Evolutionary conservation across 345 rosid genomes (phyloP).

Genomic region (Lenwebbia sp.): DNA sequence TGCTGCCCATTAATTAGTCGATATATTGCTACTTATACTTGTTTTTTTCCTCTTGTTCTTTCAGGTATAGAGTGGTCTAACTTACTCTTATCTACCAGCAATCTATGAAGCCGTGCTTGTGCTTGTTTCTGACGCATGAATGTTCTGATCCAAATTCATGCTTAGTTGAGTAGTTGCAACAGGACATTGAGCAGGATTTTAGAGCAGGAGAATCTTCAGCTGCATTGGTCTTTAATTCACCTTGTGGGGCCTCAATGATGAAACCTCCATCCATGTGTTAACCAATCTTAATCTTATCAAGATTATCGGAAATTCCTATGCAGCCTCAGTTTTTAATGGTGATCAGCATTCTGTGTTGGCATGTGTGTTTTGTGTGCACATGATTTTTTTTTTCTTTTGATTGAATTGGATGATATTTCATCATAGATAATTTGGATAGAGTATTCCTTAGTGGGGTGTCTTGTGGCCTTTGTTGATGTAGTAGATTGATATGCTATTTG

Average conservation of each 20-base stretch:
- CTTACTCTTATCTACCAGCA: constrained; percentile 22
- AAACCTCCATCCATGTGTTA: constrained; percentile 24
- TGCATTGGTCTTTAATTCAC: constrained; percentile 1
- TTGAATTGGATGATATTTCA: background rate
- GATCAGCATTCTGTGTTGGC: background rate
- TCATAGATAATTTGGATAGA: background rate
- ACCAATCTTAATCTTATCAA: constrained; percentile 17
- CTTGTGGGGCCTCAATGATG: constrained; percentile 39
- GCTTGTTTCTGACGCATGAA: background rate
- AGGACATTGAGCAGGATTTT: background rate
- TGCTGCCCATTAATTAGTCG: background rate
- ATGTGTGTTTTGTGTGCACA: background rate
- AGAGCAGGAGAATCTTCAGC: background rate
- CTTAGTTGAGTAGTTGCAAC: background rate
- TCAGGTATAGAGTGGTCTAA: constrained; percentile 58
- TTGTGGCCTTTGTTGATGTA: background rate
- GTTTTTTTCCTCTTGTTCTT: background rate
- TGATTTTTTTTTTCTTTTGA: background rate
- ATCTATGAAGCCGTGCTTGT: background rate
- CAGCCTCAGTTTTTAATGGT: background rate
- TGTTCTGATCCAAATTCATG: background rate
- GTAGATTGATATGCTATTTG: background rate
- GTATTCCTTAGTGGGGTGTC: background rate
- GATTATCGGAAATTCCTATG: constrained; percentile 3
- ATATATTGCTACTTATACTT: background rate